phyloP scores from a whole-genome alignment of 345 rosid species.

The Balakata baccata region DNA sequence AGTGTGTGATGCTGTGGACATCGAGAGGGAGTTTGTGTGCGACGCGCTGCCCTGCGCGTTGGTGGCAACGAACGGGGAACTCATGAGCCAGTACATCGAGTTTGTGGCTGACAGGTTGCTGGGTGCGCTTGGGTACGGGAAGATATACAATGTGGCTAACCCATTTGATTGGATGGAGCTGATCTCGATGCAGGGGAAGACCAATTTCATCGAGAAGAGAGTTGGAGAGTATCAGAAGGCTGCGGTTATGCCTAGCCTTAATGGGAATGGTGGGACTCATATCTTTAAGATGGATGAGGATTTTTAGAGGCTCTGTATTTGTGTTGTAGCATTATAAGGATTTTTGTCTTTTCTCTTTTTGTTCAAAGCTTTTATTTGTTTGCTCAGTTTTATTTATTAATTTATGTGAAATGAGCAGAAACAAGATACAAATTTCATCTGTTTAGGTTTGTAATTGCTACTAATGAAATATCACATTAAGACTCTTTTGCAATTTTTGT shows the following conservation, averaged over 20 bases:
- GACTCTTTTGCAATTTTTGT: too few species aligned
- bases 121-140: slow-evolving; percentile 66
- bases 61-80: slow-evolving; percentile 73
- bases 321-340: too few species aligned
- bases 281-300: slow-evolving; percentile 76
- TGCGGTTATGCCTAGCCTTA: slow-evolving; percentile 63
- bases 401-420: neutral
- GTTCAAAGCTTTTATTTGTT: neutral
- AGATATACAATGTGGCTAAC: slow-evolving; percentile 52
- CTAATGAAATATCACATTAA: too few species aligned
- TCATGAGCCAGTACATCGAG: slow-evolving; percentile 87
- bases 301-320: too few species aligned
- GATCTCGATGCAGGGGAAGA: slow-evolving; percentile 80
- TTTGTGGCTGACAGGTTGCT: slow-evolving; percentile 78
- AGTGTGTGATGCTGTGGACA: slow-evolving; percentile 71
- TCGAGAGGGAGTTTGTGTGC: slow-evolving; percentile 90
- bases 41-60: slow-evolving; percentile 87
- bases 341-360: neutral
- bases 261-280: slow-evolving; percentile 53
- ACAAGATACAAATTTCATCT: neutral
- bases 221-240: slow-evolving; percentile 86
- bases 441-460: too few species aligned
- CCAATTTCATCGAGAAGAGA: slow-evolving; percentile 79
- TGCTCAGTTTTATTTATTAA: too few species aligned
- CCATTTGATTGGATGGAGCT: slow-evolving; percentile 97